Evolutionary conservation across 2,329 filamentous ascomycete genomes (phyloP).

Genomic region (Alternaria consortialis): DNA sequence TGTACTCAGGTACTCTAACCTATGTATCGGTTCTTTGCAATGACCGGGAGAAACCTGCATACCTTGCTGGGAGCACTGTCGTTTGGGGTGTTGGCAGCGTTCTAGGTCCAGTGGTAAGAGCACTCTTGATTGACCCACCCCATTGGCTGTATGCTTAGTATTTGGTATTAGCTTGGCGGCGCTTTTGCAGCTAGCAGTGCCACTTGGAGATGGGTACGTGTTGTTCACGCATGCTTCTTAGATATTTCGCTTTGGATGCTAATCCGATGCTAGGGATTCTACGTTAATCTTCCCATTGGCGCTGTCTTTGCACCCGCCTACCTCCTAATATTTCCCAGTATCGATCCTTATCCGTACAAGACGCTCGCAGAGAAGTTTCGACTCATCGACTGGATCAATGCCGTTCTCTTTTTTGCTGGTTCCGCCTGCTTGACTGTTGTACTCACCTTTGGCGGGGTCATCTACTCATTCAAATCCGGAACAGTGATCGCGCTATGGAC

Average conservation of each 20-base stretch:
- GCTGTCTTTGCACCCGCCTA: neutral
- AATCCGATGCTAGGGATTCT: neutral
- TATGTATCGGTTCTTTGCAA: slow-evolving; percentile 13
- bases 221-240: neutral
- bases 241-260: neutral
- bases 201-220: slow-evolving; percentile 42
- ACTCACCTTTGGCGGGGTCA: neutral
- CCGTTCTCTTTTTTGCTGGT: slow-evolving; percentile 31
- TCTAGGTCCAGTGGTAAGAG: slow-evolving; percentile 36
- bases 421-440: slow-evolving; percentile 13
- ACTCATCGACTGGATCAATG: slow-evolving; percentile 57
- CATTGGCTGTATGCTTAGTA: neutral
- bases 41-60: slow-evolving; percentile 43
- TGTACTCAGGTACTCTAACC: slow-evolving; percentile 47
- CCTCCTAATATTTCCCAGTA: neutral
- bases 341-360: neutral
- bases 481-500: slow-evolving; percentile 50
- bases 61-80: slow-evolving; percentile 38
- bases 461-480: neutral
- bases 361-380: slow-evolving; percentile 43
- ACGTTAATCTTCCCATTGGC: slow-evolving; percentile 4
- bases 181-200: slow-evolving; percentile 32
- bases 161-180: slow-evolving; percentile 33
- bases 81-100: slow-evolving; percentile 56
- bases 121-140: neutral